Evolutionary conservation across 345 rosid species (phyloP).

Genomic region (Euphorbia lathyris): DNA sequence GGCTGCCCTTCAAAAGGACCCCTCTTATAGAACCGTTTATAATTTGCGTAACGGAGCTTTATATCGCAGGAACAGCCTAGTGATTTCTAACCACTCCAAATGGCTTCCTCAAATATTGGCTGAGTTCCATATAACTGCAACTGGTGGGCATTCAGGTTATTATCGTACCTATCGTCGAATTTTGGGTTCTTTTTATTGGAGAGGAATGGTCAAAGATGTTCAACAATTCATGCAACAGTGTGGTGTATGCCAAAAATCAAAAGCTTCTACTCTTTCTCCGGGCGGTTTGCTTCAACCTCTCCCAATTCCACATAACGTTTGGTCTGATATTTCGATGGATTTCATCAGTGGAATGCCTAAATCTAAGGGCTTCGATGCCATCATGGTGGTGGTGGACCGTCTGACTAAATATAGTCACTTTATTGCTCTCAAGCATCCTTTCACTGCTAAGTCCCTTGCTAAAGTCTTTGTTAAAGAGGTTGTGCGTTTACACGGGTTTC

Average conservation of each 20-base stretch:
- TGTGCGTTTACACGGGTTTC: background rate
- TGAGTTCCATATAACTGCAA: background rate
- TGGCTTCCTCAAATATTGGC: background rate
- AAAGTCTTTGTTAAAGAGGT: too few relatives aligned
- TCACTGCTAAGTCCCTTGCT: background rate
- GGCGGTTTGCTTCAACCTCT: too few relatives aligned
- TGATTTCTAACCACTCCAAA: too few relatives aligned
- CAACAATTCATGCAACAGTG: background rate
- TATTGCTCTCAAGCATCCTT: background rate
- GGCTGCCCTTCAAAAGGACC: too few relatives aligned
- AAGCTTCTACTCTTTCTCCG: background rate
- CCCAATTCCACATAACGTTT: background rate
- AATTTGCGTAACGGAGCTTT: too few relatives aligned
- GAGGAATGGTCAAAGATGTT: background rate
- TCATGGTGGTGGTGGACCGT: too few relatives aligned
- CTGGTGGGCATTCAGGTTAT: background rate
- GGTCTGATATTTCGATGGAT: background rate
- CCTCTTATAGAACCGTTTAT: background rate
- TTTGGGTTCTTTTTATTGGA: background rate
- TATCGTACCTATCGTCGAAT: background rate
- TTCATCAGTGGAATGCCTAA: too few relatives aligned
- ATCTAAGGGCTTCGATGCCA: too few relatives aligned
- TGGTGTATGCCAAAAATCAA: background rate
- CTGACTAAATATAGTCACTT: background rate
- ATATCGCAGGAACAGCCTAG: too few relatives aligned